Conservation (phyloP, 352 stramenopile genomes). For the Globisporangium lucens region DNA sequence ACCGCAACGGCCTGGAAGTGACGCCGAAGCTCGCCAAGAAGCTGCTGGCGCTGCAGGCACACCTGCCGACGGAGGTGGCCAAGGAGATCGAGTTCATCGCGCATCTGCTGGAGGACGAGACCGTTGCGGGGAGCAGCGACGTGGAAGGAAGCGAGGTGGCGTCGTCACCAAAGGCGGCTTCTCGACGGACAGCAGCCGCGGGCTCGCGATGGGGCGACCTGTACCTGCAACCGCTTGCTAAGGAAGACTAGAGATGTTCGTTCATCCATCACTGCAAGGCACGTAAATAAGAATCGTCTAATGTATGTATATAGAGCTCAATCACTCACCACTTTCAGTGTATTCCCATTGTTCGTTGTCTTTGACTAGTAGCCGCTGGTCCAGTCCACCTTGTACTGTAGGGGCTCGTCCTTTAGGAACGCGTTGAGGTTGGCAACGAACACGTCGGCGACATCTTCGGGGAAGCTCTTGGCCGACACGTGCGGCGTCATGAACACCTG, state of each 20-base stretch:
- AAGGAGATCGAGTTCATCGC: conserved; percentile 52
- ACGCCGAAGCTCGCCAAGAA: conserved; percentile 31
- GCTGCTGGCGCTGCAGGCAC: conserved; percentile 39
- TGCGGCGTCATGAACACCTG: conserved; percentile 78
- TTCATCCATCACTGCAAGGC: neutral
- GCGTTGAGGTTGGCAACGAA: conserved; percentile 63
- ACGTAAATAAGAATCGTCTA: conserved; percentile 9
- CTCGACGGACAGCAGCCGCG: conserved; percentile 5
- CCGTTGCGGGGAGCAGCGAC: neutral
- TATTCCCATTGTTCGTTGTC: neutral
- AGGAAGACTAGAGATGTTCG: conserved; percentile 14
- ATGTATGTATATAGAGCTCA: conserved; percentile 18
- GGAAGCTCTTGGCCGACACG: conserved; percentile 72
- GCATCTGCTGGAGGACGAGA: conserved; percentile 22
- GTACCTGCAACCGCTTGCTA: conserved; percentile 28
- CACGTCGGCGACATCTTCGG: conserved; percentile 69
- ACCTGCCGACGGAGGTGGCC: conserved; percentile 30
- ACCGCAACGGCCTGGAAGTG: conserved; percentile 48
- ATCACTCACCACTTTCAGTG: neutral
- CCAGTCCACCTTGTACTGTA: conserved; percentile 56
- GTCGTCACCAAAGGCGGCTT: neutral
- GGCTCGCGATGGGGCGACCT: conserved; percentile 32
- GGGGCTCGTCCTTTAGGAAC: conserved; percentile 33
- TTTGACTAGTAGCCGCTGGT: conserved; percentile 39
- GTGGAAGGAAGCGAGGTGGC: neutral